phyloP scores from a whole-genome alignment of 441 rosid species.

The Gossypium trilobum region DNA sequence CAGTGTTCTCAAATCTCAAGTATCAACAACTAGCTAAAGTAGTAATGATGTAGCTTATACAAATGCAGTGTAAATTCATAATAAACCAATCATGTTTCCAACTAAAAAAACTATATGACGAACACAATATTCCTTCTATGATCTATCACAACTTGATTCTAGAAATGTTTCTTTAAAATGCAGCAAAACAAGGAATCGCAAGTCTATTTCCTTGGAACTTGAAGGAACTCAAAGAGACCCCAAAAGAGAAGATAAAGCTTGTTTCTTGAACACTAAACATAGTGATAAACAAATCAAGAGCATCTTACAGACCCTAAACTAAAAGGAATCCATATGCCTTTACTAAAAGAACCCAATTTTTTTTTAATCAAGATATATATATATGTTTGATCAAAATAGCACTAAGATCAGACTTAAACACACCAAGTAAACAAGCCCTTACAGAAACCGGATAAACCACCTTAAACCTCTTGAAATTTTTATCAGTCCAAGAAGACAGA shows the following conservation, averaged over 20 bases:
- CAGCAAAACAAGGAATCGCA: background rate
- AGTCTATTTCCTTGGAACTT: background rate
- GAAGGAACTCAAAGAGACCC: background rate
- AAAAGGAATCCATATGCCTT: background rate
- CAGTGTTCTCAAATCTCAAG: background rate
- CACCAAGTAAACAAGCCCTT: background rate
- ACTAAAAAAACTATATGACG: background rate
- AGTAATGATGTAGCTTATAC: constrained; percentile 4
- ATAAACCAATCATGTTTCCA: background rate
- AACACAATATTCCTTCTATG: background rate
- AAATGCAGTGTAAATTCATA: constrained; percentile 2
- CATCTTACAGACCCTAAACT: constrained; percentile 3
- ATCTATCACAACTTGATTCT: background rate
- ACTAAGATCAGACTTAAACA: background rate
- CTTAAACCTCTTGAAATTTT: constrained; percentile 10
- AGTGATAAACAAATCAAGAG: background rate
- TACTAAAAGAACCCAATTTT: background rate
- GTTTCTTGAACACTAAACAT: background rate
- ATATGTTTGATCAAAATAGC: background rate
- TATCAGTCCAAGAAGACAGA: background rate
- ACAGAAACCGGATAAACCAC: background rate
- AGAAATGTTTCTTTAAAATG: background rate
- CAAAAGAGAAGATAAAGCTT: background rate
- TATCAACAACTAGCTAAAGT: background rate
- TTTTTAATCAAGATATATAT: background rate